These are phyloP conservation scores for Hydnomerulius pinastri DNA, from an alignment of 768 basidiomycete species.

Conservation along the genomic window DNA sequence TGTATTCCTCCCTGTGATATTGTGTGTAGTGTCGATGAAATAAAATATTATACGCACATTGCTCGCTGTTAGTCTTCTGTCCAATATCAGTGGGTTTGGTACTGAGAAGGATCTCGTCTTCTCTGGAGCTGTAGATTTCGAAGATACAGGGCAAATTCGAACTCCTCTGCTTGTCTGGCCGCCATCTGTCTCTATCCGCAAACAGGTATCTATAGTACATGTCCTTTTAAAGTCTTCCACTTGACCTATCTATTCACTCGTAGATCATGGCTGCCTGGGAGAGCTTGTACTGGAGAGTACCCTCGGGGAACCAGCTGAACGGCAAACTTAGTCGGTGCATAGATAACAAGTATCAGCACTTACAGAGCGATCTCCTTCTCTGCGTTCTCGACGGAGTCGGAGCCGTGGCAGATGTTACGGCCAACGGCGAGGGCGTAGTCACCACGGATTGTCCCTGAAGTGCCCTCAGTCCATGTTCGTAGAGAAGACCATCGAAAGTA, in stretches of 20 bases:
- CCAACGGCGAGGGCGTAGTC: constrained; percentile 94
- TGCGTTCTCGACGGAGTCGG: constrained; percentile 84
- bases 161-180: background rate
- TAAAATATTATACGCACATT: background rate
- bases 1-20: constrained; percentile 7
- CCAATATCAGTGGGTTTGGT: too few relatives aligned
- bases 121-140: too few relatives aligned
- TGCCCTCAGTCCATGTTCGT: constrained; percentile 6
- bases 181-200: background rate
- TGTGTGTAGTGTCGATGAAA: background rate
- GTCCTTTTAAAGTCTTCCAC: constrained; percentile 1
- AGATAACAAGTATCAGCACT: constrained; percentile 24
- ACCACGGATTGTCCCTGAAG: constrained; percentile 88
- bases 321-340: constrained; percentile 5
- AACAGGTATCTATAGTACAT: constrained; percentile 23
- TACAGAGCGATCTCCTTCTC: constrained; percentile 95
- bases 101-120: too few relatives aligned
- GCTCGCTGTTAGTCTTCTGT: too few relatives aligned
- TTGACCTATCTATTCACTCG: constrained; percentile 51
- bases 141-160: too few relatives aligned
- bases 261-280: constrained; percentile 74
- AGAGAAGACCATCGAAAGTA: background rate
- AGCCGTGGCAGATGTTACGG: constrained; percentile 93
- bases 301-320: constrained; percentile 89
- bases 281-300: constrained; percentile 68